Percentiles rank a stretch among this genome's conserved stretches.
Conservation (phyloP, 306 rosid genomes). For the Acacia acuminata region DNA sequence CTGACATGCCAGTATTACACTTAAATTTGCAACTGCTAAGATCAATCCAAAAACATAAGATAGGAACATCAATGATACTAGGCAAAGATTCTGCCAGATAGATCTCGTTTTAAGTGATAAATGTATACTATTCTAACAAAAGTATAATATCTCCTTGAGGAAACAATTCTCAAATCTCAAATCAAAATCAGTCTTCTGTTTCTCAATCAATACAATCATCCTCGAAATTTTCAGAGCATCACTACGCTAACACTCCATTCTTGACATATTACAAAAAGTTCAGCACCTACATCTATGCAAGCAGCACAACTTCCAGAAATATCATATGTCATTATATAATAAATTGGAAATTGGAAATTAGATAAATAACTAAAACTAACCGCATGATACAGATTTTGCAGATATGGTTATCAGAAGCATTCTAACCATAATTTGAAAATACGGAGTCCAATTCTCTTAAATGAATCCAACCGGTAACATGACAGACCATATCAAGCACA, state of each 20-base stretch:
- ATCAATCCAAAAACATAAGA: neutral
- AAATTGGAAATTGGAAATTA: neutral
- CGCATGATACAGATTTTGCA: conserved; percentile 3
- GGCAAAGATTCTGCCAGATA: neutral
- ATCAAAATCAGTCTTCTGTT: neutral
- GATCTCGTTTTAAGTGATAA: neutral
- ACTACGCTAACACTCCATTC: neutral
- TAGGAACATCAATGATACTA: neutral
- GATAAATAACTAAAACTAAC: conserved; percentile 9
- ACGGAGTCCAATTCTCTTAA: conserved; percentile 5
- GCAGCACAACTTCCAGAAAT: conserved; percentile 9
- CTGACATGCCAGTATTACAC: neutral
- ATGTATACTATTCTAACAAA: neutral
- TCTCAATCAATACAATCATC: conserved; percentile 4
- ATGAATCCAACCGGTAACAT: neutral
- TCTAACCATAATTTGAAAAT: neutral
- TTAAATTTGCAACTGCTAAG: conserved; percentile 5
- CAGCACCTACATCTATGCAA: neutral
- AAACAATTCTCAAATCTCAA: neutral
- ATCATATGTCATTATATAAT: neutral
- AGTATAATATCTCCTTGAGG: neutral
- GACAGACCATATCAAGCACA: neutral
- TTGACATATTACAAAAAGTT: neutral
- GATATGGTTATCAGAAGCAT: neutral
- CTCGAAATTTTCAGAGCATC: neutral